phyloP scores from a whole-genome alignment of 345 rosid genomes.

The Dovyalis caffra region DNA sequence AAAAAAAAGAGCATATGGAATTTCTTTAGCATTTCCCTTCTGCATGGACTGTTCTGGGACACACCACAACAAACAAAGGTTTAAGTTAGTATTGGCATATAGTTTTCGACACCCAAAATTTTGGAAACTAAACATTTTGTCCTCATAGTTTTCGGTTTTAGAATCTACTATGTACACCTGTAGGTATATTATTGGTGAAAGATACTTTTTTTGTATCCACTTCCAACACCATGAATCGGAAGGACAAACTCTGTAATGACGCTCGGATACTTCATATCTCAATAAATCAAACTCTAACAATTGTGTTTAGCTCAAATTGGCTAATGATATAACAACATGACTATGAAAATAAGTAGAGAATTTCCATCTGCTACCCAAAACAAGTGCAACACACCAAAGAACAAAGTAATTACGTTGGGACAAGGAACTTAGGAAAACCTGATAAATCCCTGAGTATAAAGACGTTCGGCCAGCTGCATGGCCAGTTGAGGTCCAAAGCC shows the following conservation, averaged over 20 bases:
- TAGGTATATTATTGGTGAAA: no score
- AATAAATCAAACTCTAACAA: not conserved
- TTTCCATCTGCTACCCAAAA: not conserved
- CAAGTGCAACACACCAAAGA: constrained; percentile 7
- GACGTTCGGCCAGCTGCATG: constrained; percentile 89
- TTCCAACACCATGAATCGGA: no score
- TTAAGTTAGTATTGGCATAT: no score
- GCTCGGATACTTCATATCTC: not conserved
- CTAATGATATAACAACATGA: not conserved
- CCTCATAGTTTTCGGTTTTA: no score
- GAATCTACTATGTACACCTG: no score
- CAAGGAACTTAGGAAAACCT: constrained; percentile 45
- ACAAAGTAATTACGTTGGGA: constrained; percentile 15
- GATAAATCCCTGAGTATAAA: constrained; percentile 90
- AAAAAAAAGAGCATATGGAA: not conserved
- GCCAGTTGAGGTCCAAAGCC: constrained; percentile 92
- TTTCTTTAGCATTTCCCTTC: not conserved
- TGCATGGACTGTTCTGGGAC: not conserved
- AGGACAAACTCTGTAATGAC: no score
- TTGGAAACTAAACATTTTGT: no score
- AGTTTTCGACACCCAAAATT: no score
- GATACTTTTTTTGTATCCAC: no score
- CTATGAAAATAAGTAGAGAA: constrained; percentile 4
- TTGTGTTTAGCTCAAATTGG: not conserved
- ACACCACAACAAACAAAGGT: no score